A percentile compares a stretch with the other conserved stretches of the same genome.
These are phyloP conservation scores for Schizophyllum amplum DNA, from an alignment of 1,284 basidiomycete genomes.

Conservation along the genomic window DNA sequence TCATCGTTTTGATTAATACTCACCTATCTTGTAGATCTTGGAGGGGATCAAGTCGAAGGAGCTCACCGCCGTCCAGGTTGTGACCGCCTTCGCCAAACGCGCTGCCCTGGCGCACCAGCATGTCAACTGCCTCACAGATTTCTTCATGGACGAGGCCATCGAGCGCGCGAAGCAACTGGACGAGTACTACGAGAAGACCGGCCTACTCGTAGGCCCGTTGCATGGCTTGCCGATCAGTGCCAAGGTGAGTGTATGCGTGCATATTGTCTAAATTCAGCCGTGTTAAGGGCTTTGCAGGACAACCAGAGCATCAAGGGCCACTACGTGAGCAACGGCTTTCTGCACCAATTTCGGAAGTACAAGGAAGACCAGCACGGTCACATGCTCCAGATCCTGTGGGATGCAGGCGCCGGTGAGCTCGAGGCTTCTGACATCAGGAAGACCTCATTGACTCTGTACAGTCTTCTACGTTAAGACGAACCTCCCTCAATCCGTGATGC, in stretches of 20 bases:
- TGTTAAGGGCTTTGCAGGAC: constrained; percentile 27
- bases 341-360: constrained; percentile 15
- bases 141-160: constrained; percentile 30
- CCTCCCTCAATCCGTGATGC: constrained; percentile 33
- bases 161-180: constrained; percentile 33
- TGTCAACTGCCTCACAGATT: constrained; percentile 15
- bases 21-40: constrained; percentile 9
- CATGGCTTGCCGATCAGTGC: constrained; percentile 26
- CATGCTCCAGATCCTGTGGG: constrained; percentile 18
- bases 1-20: neutral
- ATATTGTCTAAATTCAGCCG: neutral
- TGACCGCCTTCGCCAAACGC: constrained; percentile 19
- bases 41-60: constrained; percentile 13
- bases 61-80: constrained; percentile 19
- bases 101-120: constrained; percentile 22
- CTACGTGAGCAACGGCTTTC: constrained; percentile 36
- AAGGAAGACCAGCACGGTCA: constrained; percentile 18
- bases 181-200: constrained; percentile 25
- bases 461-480: constrained; percentile 44
- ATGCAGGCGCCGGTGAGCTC: constrained; percentile 24
- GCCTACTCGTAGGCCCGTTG: constrained; percentile 33
- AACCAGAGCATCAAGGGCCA: constrained; percentile 27
- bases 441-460: constrained; percentile 10
- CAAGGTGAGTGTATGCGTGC: neutral
- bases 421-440: neutral